Evolutionary conservation across 2,329 filamentous ascomycete species (phyloP).

Genomic region (Atkinsonella hypoxylon): DNA sequence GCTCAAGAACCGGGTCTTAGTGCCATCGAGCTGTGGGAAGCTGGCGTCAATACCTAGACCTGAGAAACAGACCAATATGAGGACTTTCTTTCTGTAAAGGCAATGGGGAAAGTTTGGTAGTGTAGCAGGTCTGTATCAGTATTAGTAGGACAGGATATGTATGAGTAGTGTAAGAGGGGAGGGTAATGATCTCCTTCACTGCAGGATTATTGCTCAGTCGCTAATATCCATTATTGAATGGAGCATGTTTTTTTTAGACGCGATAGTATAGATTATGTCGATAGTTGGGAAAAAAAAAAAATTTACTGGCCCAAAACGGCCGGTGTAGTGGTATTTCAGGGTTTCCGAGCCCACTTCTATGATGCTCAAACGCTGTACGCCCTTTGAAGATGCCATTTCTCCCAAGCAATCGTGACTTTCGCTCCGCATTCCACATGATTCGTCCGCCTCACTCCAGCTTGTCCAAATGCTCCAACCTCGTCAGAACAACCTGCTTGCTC

Average conservation of each 20-base stretch:
- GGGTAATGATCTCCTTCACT: too few species aligned
- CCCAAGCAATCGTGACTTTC: not conserved
- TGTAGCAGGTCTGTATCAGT: not conserved
- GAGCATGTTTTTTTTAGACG: not conserved
- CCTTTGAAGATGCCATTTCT: not conserved
- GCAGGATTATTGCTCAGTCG: too few species aligned
- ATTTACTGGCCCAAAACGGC: not conserved
- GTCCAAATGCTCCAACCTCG: slow-evolving; percentile 85
- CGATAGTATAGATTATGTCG: not conserved
- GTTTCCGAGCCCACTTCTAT: not conserved
- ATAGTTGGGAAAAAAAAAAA: not conserved
- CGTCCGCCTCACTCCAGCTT: slow-evolving; percentile 61
- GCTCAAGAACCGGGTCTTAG: not conserved
- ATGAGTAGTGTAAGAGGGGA: not conserved
- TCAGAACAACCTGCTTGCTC: slow-evolving; percentile 94
- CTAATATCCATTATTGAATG: not conserved
- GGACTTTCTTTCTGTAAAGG: not conserved
- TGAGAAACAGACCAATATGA: not conserved
- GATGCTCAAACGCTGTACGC: slow-evolving; percentile 1
- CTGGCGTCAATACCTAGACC: not conserved
- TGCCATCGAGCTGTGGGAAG: slow-evolving; percentile 6
- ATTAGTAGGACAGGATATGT: not conserved
- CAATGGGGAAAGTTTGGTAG: not conserved
- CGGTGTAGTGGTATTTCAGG: not conserved
- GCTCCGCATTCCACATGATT: not conserved